Evolutionary conservation across 2,329 filamentous ascomycete genomes (phyloP), one percentile per base, ranked within the genome.

Genomic region (Calonectria hongkongensis): DNA sequence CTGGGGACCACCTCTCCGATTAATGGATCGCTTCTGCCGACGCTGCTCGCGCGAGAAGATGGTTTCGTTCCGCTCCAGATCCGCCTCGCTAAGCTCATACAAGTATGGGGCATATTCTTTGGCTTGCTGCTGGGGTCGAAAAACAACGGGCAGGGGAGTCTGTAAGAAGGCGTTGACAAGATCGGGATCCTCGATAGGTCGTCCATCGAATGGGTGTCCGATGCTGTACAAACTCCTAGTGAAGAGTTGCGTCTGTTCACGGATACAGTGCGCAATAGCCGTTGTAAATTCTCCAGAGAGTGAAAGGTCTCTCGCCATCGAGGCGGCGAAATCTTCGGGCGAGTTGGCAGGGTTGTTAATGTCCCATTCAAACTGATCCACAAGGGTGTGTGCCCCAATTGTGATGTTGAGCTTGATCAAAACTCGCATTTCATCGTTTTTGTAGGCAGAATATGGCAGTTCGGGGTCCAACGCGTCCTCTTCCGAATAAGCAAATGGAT

Each of bases 281-380:
- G 97, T 99, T 2, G 95, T 96, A 80, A 99, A 99, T 83, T 99
- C 97, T 75, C 97, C 97, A 0, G 95, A 95, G 21, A 99, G 89
- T 5, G 96, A 96, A 30, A 99, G 89, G 80, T 99, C 97, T 72
- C 92, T 91, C 0, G 96, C 92, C 95, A 98, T 98, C 82, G 93
- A 93, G 73, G 91, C 88, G 30, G 97, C 97, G 83, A 99, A 99
- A 71, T 98, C 95, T 85, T 99, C 97, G 2, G 97, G 95, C 0
- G 94, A 97, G 83, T 99, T 99, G 68, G 93, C 87, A 0, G 96
- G 94, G 82, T 98, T 97, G 85, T 98, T 98, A 82, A 98, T 95
- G 79, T 99, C 97, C 97, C 97, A 99, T 84, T 99, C 97, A 74
- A 99, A 98, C 82, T 98, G 97, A 81, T 99, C 97, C 43, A 98